Evolutionary conservation across 306 rosid genomes (phyloP), one percentile per base, ranked within the genome.

Genomic region (Dryas octopetala): DNA sequence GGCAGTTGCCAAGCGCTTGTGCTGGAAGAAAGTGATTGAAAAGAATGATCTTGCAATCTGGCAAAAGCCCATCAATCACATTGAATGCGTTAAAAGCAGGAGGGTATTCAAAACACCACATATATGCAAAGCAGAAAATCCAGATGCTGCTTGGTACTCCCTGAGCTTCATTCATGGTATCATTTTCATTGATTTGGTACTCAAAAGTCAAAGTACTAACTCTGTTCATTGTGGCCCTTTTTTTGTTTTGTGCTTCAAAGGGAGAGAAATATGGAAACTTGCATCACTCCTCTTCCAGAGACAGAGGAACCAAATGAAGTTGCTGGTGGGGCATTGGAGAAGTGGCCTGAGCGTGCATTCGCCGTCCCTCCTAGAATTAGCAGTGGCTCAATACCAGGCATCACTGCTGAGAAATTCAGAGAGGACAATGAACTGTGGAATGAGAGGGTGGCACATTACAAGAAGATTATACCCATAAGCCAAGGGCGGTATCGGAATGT

Each of bases 201-300:
- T 16, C 47, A 62, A 40, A 52, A 62, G 9, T 2, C 2, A 40
- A 44, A 58, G 17, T 46, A 8, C 47, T 60, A 63, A 73, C 48
- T 47, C 67, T 72, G 66, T 60, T 58, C 45, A 1, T 17, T 47
- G 55, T 63, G 15, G 59, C 19, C 32, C 69, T 47, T 28, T 32
- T 32, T 32, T 32, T 32, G 38, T 32, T 40, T 64, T 68, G 53
- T 73, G 75, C 71, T 67, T 51, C 64, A 82, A 80, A 93, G 97
- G 98, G 89, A 91, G 73, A 81, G 23, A 75, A 73, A 88, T 9
- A 77, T 92, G 89, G 97, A 95, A 49, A 85, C 88, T 11, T 92
- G 99, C 96, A 95, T 92, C 9, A 90, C 93, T 63, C 97, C 97
- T 63, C 71, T 95, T 48, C 97, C 97, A 13, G 91, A 95, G 69